phyloP scores from a whole-genome alignment of 768 basidiomycete genomes.

The Boletus sp. region DNA sequence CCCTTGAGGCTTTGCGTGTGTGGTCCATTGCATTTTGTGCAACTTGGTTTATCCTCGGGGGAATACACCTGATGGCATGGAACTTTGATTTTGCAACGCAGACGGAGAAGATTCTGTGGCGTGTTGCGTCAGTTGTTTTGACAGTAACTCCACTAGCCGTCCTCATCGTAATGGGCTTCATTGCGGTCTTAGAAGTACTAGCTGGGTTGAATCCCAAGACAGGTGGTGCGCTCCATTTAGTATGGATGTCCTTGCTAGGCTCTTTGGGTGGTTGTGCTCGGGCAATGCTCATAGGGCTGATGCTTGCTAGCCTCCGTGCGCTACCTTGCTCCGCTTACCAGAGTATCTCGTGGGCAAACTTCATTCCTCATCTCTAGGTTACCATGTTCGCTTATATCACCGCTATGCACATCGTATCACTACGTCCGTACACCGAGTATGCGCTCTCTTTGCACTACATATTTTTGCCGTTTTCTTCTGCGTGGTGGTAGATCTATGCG shows the following conservation, averaged over 20 bases:
- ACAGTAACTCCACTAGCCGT: background rate
- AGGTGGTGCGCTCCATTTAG: no score
- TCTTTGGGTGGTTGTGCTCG: no score
- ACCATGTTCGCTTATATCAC: background rate
- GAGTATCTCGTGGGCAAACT: background rate
- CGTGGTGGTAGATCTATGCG: no score
- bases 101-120: background rate
- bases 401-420: no score
- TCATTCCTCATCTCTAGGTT: constrained; percentile 2
- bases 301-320: background rate
- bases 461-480: no score
- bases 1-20: background rate
- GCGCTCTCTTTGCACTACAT: no score
- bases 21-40: background rate
- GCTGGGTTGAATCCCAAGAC: no score
- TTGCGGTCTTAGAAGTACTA: background rate
- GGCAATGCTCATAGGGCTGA: no score
- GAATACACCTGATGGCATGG: background rate
- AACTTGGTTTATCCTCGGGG: background rate
- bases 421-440: no score
- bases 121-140: background rate
- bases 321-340: background rate
- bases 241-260: no score
- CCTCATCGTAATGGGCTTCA: background rate
- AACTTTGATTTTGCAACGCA: background rate